Evolutionary conservation across 1,139 yeast species (phyloP).

Genomic region (Candida tetrigidarum): DNA sequence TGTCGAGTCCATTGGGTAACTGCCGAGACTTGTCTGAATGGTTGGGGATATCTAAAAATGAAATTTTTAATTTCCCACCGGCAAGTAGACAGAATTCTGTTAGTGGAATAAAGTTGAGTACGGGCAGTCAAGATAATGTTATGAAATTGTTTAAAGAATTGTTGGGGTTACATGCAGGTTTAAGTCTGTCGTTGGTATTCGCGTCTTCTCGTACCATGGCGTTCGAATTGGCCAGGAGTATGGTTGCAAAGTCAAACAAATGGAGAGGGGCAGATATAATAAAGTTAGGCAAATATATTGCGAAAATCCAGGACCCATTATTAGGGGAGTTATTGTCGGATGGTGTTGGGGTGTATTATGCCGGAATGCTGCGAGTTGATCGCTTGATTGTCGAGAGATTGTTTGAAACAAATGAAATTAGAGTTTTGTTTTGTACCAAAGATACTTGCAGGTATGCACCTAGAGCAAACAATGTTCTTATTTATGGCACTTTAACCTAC

Average conservation of each 20-base stretch:
- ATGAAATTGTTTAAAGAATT: conserved; percentile 12
- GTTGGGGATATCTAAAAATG: conserved; percentile 69
- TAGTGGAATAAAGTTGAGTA: conserved; percentile 54
- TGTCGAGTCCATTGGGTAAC: conserved; percentile 72
- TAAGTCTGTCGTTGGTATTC: too few species aligned
- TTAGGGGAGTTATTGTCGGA: conserved; percentile 48
- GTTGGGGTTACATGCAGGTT: background rate
- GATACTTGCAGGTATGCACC: conserved; percentile 61
- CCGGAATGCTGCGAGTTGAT: conserved; percentile 64
- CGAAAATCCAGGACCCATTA: conserved; percentile 49
- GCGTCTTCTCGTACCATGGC: too few species aligned
- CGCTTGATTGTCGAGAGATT: conserved; percentile 56
- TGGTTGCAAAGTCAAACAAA: conserved; percentile 15
- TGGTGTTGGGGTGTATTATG: conserved; percentile 73
- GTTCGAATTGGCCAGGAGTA: background rate
- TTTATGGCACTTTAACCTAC: conserved; percentile 72
- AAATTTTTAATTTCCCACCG: conserved; percentile 73
- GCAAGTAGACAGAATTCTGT: conserved; percentile 59
- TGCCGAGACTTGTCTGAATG: conserved; percentile 84
- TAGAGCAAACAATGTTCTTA: conserved; percentile 54
- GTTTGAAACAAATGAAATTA: conserved; percentile 51
- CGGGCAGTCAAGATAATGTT: background rate
- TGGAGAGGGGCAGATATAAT: conserved; percentile 12
- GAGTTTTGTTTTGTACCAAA: conserved; percentile 59
- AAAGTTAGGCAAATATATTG: conserved; percentile 39